These are phyloP conservation scores for Oryza meyeriana DNA, from an alignment of 176 grass and related monocot species.

Conservation along the genomic window DNA sequence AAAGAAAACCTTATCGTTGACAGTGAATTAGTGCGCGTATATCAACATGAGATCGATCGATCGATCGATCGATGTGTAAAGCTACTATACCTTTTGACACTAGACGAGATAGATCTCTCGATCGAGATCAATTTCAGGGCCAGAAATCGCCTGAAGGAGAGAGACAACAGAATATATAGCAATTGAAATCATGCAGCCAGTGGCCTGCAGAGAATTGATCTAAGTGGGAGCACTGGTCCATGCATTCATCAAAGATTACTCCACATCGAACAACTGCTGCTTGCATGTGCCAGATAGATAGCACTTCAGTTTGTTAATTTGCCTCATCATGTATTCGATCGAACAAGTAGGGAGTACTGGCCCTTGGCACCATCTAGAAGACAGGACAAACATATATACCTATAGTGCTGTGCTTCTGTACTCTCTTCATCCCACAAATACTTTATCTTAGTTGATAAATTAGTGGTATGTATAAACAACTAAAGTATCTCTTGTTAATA, in stretches of 20 bases:
- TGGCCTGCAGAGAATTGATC: background rate
- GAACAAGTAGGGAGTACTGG: background rate
- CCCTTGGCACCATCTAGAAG: background rate
- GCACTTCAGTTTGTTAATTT: background rate
- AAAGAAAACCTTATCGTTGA: background rate
- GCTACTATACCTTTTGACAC: background rate
- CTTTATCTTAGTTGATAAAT: no score
- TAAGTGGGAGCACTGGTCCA: background rate
- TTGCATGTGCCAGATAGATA: background rate
- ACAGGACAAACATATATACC: background rate
- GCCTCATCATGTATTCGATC: background rate
- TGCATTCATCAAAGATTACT: background rate
- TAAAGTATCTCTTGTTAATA: no score
- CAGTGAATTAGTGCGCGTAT: constrained; percentile 21
- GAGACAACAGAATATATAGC: background rate
- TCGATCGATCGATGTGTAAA: background rate
- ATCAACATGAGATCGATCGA: background rate
- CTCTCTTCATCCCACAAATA: no score
- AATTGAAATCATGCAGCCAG: background rate
- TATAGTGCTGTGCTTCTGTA: no score
- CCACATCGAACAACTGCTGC: background rate
- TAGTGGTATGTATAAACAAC: no score
- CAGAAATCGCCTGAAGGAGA: background rate
- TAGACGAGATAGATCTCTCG: background rate
- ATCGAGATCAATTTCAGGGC: background rate